A percentile compares a stretch with the other conserved stretches of the same genome.
Conservation (phyloP, 495 filamentous ascomycete genomes). For the Hyaloscypha variabilis region DNA sequence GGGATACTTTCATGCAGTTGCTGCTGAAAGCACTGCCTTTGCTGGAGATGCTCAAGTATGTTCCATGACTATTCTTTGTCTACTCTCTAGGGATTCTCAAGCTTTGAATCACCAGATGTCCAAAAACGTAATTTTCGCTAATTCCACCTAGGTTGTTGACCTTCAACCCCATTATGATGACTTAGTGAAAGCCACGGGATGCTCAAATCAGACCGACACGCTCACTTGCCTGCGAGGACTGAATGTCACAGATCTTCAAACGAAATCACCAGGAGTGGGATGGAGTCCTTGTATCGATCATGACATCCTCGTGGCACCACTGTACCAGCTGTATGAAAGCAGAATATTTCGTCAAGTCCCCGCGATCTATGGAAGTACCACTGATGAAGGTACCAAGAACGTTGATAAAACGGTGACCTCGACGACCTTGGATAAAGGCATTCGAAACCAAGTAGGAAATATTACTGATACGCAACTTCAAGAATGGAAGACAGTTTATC, state of each 20-base stretch:
- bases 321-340: slow-evolving; percentile 56
- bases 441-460: slow-evolving; percentile 9
- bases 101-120: too few relatives aligned
- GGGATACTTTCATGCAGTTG: slow-evolving; percentile 60
- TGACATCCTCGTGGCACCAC: slow-evolving; percentile 59
- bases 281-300: slow-evolving; percentile 62
- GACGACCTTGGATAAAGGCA: not conserved
- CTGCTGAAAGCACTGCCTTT: slow-evolving; percentile 66
- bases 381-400: slow-evolving; percentile 61
- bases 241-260: slow-evolving; percentile 50
- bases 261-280: slow-evolving; percentile 53
- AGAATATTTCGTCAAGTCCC: slow-evolving; percentile 68
- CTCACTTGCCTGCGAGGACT: slow-evolving; percentile 55
- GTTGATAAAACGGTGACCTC: slow-evolving; percentile 16
- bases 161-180: slow-evolving; percentile 65
- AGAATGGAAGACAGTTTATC: slow-evolving; percentile 10
- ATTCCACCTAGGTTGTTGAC: slow-evolving; percentile 33
- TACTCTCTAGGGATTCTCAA: too few relatives aligned
- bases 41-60: slow-evolving; percentile 35
- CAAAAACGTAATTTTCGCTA: too few relatives aligned
- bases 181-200: slow-evolving; percentile 57
- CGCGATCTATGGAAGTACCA: slow-evolving; percentile 61
- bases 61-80: not conserved
- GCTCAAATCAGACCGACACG: slow-evolving; percentile 41
- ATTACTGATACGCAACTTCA: slow-evolving; percentile 17